Evolutionary conservation across 2,329 filamentous ascomycete species (phyloP), one percentile per base, ranked within the genome.

Genomic region (Byssochlamys sp.): DNA sequence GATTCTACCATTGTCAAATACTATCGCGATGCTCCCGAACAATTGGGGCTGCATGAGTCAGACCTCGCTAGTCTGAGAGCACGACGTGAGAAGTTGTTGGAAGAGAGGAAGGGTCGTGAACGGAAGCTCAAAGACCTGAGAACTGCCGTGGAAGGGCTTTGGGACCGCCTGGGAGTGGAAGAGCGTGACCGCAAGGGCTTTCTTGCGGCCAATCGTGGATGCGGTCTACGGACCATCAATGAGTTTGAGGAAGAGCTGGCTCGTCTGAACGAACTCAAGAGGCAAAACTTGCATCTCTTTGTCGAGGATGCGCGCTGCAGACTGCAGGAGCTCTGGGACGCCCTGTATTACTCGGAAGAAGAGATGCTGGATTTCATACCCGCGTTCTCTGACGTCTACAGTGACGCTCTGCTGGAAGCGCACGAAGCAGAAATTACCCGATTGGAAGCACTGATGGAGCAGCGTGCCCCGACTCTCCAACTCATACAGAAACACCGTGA

Each of bases 301-400:
- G 90, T 99, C 10, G 94, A 97, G 71, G 94, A 99, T 76, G 88
- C 92, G 24, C 84, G 95, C 48, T 89, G 85, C 75, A 90, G 89
- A 69, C 81, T 99, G 10, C 92, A 97, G 72, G 91, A 95, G 68
- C 83, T 99, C 0, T 99, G 95, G 94, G 94, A 99, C 69, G 81
- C 84, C 0, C 78, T 99, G 1, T 97, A 94, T 77, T 91, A 95
- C 69, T 96, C 90, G 0, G 94, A 99, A 70, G 94, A 99, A 67
- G 94, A 99, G 76, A 97, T 97, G 91, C 84, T 97, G 57, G 91
- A 96, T 64, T 99, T 99, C 66, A 94, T 91, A 0, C 94, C 95
- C 0, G 94, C 91, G 49, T 97, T 97, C 71, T 95, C 91, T 10
- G 94, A 97, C 69, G 92, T 96, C 24, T 96, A 95, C 75, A 96